Evolutionary conservation across 805 yeast species (phyloP), one percentile per base, ranked within the genome.

Genomic region (Pichia nakasei): DNA sequence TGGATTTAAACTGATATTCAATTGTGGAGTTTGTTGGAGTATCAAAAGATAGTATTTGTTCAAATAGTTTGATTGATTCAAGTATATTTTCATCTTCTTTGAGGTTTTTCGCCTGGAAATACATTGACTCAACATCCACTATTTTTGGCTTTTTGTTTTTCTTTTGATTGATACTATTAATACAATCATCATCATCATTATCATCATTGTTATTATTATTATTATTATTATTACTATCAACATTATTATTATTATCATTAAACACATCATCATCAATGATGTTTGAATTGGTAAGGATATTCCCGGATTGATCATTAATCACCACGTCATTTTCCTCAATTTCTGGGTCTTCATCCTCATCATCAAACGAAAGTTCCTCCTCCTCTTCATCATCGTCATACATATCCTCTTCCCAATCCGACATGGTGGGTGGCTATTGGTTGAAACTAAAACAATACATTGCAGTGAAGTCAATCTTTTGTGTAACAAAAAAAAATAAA

Each of bases 341-440:
- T 11, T 44, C 56, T n/a, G 50, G 19, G 15, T 39, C 55, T 13
- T 53, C 55, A 19, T 53, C 58, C 3, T 53, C 58, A 29, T 60
- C 38, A 21, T 36, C 38, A 36, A 36, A 36, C 1, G 38, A 36
- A n/a, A 36, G 20, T 18, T 36, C 38, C 18, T 36, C 38, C 13
- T 36, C 32, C 11, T 36, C 31, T 5, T 36, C 38, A 27, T 57
- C 65, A 43, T 63, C 66, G 34, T 32, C 35, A 18, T 63, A 61
- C 61, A 62, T 63, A 31, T 59, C 65, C 41, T 62, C 67, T 37
- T 61, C 66, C 60, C 65, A 61, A 36, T 64, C 68, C 1, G 66
- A 61, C 68, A 64, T 64, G n/a, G n/a, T n/a, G n/a, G n/a, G n/a
- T n/a, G n/a, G n/a, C n/a, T n/a, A n/a, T n/a, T n/a, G n/a, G n/a